A percentile compares a stretch with the other conserved stretches of the same genome.
Evolutionary conservation across 768 basidiomycete species (phyloP).

Genomic region (Trametes punicea): DNA sequence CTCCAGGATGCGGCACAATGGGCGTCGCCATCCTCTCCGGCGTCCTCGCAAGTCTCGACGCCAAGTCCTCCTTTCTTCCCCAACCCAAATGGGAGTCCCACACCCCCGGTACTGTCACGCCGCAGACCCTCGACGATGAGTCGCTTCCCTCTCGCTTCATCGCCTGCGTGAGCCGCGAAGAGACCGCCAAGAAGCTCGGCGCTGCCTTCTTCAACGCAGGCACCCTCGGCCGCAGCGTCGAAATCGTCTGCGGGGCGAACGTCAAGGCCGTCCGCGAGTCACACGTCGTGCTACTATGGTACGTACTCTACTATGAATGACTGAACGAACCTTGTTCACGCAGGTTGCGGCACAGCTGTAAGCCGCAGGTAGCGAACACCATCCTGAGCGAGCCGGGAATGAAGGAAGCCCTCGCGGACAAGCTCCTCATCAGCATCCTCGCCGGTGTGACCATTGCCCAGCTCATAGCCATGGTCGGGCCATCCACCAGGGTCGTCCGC

Average conservation of each 20-base stretch:
- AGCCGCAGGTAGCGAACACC: constrained; percentile 79
- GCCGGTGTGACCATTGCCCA: constrained; percentile 94
- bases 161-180: constrained; percentile 80
- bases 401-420: constrained; percentile 78
- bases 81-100: constrained; percentile 62
- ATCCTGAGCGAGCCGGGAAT: constrained; percentile 78
- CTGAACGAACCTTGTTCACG: not conserved
- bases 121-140: constrained; percentile 54
- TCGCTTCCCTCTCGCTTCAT: constrained; percentile 76
- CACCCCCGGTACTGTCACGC: constrained; percentile 73
- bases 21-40: constrained; percentile 94
- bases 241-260: constrained; percentile 70
- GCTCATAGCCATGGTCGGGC: constrained; percentile 67
- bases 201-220: constrained; percentile 58
- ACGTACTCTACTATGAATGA: constrained; percentile 25
- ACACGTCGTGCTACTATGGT: constrained; percentile 91
- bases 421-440: constrained; percentile 93
- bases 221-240: constrained; percentile 59
- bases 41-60: constrained; percentile 77
- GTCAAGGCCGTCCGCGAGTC: constrained; percentile 65
- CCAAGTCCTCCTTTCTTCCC: constrained; percentile 30
- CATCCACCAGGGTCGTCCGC: constrained; percentile 82
- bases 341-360: constrained; percentile 58
- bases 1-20: constrained; percentile 95
- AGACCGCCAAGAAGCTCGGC: constrained; percentile 66